Percentiles rank a stretch among this genome's conserved stretches.
Evolutionary conservation across 1,284 basidiomycete species (phyloP).

Genomic region (Ceratobasidium sp.): DNA sequence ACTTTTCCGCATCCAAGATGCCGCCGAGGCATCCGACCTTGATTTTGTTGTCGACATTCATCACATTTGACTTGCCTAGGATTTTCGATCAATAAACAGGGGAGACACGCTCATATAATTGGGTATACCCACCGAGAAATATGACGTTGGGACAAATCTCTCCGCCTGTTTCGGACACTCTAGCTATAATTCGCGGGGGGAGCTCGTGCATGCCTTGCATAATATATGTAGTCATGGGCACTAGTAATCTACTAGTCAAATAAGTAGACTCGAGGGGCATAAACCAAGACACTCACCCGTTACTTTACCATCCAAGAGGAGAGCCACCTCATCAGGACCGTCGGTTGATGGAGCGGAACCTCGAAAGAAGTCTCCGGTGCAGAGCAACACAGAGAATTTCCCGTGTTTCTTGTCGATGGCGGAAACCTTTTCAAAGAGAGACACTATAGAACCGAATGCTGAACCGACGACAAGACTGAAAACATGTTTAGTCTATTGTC

Average conservation of each 20-base stretch:
- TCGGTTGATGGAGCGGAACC: slow-evolving; percentile 59
- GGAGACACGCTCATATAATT: neutral
- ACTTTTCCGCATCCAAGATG: slow-evolving; percentile 73
- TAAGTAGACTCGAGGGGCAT: slow-evolving; percentile 36
- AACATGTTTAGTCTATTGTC: neutral
- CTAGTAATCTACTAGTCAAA: slow-evolving; percentile 58
- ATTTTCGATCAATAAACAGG: neutral
- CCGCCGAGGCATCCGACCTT: slow-evolving; percentile 90
- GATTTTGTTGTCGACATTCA: slow-evolving; percentile 86
- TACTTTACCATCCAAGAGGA: slow-evolving; percentile 74
- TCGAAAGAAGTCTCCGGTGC: slow-evolving; percentile 92
- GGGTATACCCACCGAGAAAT: slow-evolving; percentile 74
- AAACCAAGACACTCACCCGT: slow-evolving; percentile 62
- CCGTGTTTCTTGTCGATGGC: slow-evolving; percentile 94
- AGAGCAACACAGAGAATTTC: slow-evolving; percentile 90
- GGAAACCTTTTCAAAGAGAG: slow-evolving; percentile 84
- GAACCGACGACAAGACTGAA: slow-evolving; percentile 88
- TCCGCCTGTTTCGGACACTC: slow-evolving; percentile 78
- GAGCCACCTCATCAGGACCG: slow-evolving; percentile 60
- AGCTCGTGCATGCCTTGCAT: slow-evolving; percentile 85
- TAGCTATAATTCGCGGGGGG: slow-evolving; percentile 77
- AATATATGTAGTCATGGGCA: slow-evolving; percentile 91
- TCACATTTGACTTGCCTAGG: slow-evolving; percentile 82
- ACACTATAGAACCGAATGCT: slow-evolving; percentile 78
- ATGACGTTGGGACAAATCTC: slow-evolving; percentile 86